phyloP scores from a whole-genome alignment of 495 filamentous ascomycete species.

The Geopyxis carbonaria region DNA sequence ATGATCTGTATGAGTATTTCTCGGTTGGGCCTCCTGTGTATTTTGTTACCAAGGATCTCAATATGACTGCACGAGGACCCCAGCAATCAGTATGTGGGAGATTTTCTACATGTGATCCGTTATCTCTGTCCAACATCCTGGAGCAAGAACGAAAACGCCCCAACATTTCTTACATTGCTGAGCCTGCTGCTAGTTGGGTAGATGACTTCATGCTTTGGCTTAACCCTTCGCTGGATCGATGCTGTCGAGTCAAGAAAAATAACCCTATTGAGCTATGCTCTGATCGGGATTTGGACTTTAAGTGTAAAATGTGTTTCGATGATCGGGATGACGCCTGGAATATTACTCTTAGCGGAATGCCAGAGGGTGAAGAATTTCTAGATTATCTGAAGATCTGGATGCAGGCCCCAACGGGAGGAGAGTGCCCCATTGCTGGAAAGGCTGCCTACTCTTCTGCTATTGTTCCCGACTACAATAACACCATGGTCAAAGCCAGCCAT shows the following conservation, averaged over 20 bases:
- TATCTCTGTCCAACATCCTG: constrained; percentile 70
- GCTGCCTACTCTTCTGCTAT: constrained; percentile 76
- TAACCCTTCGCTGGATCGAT: constrained; percentile 63
- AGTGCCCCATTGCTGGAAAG: constrained; percentile 73
- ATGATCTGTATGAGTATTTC: constrained; percentile 86
- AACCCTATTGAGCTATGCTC: constrained; percentile 19
- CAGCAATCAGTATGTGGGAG: constrained; percentile 83
- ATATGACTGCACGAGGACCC: constrained; percentile 50
- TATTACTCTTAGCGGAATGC: constrained; percentile 75
- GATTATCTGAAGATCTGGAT: constrained; percentile 73
- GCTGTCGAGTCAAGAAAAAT: constrained; percentile 40
- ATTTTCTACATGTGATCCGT: constrained; percentile 68
- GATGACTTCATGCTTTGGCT: constrained; percentile 95
- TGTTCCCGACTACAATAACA: constrained; percentile 48
- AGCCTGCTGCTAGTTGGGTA: constrained; percentile 86
- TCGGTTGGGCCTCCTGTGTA: constrained; percentile 86
- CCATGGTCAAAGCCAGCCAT: constrained; percentile 61
- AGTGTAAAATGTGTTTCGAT: constrained; percentile 52
- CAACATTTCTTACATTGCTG: constrained; percentile 77
- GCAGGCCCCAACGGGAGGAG: constrained; percentile 54
- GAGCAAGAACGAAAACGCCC: constrained; percentile 85
- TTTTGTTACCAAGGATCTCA: constrained; percentile 72
- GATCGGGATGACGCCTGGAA: constrained; percentile 67
- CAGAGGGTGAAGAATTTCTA: constrained; percentile 75
- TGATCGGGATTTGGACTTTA: constrained; percentile 33